Evolutionary conservation across 1,284 basidiomycete genomes (phyloP).

Genomic region (Microbotryum silenes-acaulis): DNA sequence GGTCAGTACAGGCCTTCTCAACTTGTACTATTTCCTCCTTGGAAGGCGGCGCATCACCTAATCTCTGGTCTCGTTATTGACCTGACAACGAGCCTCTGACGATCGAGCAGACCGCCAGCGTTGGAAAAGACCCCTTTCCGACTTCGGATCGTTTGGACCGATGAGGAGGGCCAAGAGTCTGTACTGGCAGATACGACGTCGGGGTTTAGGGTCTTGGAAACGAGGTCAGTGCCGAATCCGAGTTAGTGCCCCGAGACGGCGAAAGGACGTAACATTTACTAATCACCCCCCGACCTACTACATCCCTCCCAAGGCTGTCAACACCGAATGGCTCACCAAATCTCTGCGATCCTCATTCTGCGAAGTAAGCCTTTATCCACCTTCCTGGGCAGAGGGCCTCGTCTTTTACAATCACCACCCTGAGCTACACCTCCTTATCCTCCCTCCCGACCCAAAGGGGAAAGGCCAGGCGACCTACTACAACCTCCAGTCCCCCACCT

Average conservation of each 20-base stretch:
- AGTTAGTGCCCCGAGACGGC: too few relatives aligned
- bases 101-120: constrained; percentile 32
- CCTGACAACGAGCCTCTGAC: not conserved
- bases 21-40: not conserved
- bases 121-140: constrained; percentile 37
- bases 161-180: constrained; percentile 30
- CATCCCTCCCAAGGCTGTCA: constrained; percentile 34
- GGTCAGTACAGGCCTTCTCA: constrained; percentile 3
- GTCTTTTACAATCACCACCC: not conserved
- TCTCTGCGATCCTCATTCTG: constrained; percentile 37
- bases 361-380: constrained; percentile 31
- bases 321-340: constrained; percentile 27
- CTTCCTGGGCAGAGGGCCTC: too few relatives aligned
- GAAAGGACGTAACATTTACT: not conserved
- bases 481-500: constrained; percentile 27
- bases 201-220: constrained; percentile 40
- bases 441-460: constrained; percentile 29
- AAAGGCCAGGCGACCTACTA: constrained; percentile 40
- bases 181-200: constrained; percentile 37
- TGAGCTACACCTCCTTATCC: not conserved
- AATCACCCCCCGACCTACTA: constrained; percentile 43
- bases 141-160: constrained; percentile 36
- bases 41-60: not conserved
- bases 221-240: constrained; percentile 30
- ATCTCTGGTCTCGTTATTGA: too few relatives aligned